These are phyloP conservation scores for Pelargonium cotyledonis DNA, from an alignment of 441 rosid species.

Conservation along the genomic window DNA sequence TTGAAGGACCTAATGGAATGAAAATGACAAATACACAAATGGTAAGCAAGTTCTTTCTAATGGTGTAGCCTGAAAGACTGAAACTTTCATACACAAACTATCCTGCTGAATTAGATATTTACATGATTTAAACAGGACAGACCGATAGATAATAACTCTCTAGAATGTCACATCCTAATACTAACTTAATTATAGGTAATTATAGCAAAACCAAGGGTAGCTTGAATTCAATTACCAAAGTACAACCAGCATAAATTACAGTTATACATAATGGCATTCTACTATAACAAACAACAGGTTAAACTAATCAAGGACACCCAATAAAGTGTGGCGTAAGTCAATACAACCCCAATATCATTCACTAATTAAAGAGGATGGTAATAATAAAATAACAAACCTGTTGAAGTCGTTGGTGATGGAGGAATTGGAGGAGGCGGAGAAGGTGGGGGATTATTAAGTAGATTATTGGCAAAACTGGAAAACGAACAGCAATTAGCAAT, in stretches of 20 bases:
- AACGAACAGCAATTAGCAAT: conserved; percentile 28
- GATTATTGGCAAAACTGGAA: conserved; percentile 57
- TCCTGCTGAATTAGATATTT: not conserved
- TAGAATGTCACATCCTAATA: not conserved
- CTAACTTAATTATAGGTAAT: too few species aligned
- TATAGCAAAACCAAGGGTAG: not conserved
- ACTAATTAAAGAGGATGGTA: not conserved
- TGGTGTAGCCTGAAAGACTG: not conserved
- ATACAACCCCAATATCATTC: not conserved
- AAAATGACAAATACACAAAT: not conserved
- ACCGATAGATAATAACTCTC: not conserved
- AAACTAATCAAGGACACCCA: not conserved
- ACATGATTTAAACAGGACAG: not conserved
- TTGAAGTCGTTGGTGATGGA: conserved; percentile 34
- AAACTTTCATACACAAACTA: not conserved
- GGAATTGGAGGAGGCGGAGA: conserved; percentile 62
- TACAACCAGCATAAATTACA: not conserved
- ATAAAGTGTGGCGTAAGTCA: not conserved
- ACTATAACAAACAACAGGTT: not conserved
- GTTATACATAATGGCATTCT: not conserved
- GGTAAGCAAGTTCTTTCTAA: not conserved
- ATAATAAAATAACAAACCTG: conserved; percentile 32
- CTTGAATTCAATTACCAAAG: not conserved
- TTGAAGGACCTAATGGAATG: conserved; percentile 8
- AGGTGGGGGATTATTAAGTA: conserved; percentile 18